Conservation (phyloP, 441 rosid genomes). For the Populus tomentosa region DNA sequence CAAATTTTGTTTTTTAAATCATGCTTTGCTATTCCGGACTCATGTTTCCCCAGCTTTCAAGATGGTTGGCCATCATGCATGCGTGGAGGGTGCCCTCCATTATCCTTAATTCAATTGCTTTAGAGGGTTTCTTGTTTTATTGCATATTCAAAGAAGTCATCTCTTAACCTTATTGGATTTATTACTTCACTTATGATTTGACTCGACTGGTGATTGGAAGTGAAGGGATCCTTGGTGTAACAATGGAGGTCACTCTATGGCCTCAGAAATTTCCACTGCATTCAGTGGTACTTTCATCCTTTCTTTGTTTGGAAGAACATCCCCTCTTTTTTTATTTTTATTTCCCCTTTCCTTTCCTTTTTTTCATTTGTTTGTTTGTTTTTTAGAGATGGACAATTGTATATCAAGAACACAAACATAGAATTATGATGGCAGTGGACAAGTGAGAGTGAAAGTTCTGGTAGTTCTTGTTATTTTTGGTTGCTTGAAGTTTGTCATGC, state of each 20-base stretch:
- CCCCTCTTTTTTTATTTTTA: neutral
- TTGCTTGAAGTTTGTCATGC: neutral
- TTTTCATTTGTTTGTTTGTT: neutral
- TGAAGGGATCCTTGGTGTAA: slow-evolving; percentile 90
- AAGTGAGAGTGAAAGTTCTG: too few species aligned
- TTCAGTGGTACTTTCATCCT: slow-evolving; percentile 60
- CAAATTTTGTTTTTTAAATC: neutral
- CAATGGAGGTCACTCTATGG: slow-evolving; percentile 81
- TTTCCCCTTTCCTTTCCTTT: neutral
- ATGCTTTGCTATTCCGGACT: neutral
- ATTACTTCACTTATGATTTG: slow-evolving; percentile 65
- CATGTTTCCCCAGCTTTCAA: neutral
- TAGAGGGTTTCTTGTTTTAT: neutral
- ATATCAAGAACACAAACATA: too few species aligned
- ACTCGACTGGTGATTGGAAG: slow-evolving; percentile 90
- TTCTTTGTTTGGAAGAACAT: slow-evolving; percentile 7
- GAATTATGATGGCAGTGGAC: too few species aligned
- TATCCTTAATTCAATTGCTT: neutral
- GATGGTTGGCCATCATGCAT: neutral
- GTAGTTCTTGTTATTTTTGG: neutral
- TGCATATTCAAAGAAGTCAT: neutral
- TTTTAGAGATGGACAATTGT: neutral
- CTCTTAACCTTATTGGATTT: slow-evolving; percentile 5
- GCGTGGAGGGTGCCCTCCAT: neutral
- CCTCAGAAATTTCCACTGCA: slow-evolving; percentile 90